Evolutionary conservation across 257 asterid genomes (phyloP).

Genomic region (Lithospermum erythrorhizon): DNA sequence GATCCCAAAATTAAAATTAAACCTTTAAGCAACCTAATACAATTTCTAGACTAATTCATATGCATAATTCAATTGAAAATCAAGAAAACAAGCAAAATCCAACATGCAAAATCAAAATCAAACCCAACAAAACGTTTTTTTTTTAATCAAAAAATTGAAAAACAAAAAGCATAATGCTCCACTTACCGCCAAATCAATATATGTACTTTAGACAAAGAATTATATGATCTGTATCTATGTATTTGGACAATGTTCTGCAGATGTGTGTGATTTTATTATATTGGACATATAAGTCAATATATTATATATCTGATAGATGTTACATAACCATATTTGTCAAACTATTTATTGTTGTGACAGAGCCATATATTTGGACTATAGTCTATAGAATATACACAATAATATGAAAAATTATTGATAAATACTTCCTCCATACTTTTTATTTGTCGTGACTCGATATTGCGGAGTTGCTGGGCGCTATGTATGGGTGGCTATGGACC

Average conservation of each 20-base stretch:
- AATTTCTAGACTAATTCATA: background rate
- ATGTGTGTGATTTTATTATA: background rate
- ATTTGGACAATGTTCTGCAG: background rate
- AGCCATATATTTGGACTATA: too few relatives aligned
- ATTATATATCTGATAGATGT: too few relatives aligned
- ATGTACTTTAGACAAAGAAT: slow-evolving; percentile 19
- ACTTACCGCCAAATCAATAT: slow-evolving; percentile 44
- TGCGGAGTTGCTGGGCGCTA: too few relatives aligned
- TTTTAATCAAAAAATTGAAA: background rate
- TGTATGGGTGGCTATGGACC: too few relatives aligned
- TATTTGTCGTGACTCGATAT: too few relatives aligned
- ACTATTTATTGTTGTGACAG: too few relatives aligned
- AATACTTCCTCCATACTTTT: too few relatives aligned
- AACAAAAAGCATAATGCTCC: slow-evolving; percentile 28
- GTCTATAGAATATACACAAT: too few relatives aligned
- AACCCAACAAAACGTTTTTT: background rate
- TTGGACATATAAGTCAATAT: background rate
- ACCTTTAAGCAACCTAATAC: too few relatives aligned
- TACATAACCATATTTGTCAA: too few relatives aligned
- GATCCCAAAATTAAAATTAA: too few relatives aligned
- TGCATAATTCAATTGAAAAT: background rate
- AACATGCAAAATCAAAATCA: slow-evolving; percentile 5
- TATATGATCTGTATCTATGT: slow-evolving; percentile 19
- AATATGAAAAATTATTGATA: too few relatives aligned
- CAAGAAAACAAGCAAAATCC: background rate